Percentiles rank a stretch among this genome's conserved stretches.
Evolutionary conservation across 2,329 filamentous ascomycete species (phyloP).

Genomic region (Drechmeria coniospora): DNA sequence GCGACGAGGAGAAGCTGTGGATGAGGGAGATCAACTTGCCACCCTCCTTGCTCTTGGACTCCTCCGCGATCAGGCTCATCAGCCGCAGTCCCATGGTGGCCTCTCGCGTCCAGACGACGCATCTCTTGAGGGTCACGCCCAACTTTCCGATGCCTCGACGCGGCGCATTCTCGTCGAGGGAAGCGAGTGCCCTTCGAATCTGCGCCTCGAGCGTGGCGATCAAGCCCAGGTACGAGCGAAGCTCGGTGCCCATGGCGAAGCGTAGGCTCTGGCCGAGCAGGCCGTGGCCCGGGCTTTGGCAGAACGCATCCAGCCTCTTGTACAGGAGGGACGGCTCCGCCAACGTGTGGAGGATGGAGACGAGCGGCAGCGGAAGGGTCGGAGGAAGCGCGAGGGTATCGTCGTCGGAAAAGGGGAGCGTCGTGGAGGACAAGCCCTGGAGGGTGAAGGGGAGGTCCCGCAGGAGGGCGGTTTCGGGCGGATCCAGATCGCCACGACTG

Average conservation of each 20-base stretch:
- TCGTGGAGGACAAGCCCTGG: conserved; percentile 79
- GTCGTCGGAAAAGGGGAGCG: conserved; percentile 58
- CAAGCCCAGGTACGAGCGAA: conserved; percentile 77
- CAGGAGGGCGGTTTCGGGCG: conserved; percentile 50
- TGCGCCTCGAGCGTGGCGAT: conserved; percentile 88
- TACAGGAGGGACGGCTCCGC: conserved; percentile 93
- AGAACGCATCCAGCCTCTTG: conserved; percentile 62
- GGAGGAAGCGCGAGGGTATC: conserved; percentile 60
- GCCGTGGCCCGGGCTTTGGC: conserved; percentile 65
- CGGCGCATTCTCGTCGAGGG: conserved; percentile 52
- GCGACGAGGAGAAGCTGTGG: conserved; percentile 80
- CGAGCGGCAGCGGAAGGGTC: conserved; percentile 66
- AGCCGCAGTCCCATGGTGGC: conserved; percentile 88
- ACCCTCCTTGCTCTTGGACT: conserved; percentile 67
- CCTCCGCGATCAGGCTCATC: conserved; percentile 88
- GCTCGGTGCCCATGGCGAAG: conserved; percentile 69
- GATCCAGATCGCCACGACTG: conserved; percentile 40
- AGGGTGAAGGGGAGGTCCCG: conserved; percentile 83
- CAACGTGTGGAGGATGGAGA: conserved; percentile 76
- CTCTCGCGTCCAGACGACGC: conserved; percentile 93
- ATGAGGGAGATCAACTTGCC: conserved; percentile 89
- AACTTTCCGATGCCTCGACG: conserved; percentile 64
- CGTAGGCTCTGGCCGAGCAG: conserved; percentile 85
- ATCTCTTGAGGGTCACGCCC: conserved; percentile 86
- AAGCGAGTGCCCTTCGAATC: conserved; percentile 66